Evolutionary conservation across 192 early-diverging fungal genomes (phyloP).

Genomic region (Coemansia sp.): DNA sequence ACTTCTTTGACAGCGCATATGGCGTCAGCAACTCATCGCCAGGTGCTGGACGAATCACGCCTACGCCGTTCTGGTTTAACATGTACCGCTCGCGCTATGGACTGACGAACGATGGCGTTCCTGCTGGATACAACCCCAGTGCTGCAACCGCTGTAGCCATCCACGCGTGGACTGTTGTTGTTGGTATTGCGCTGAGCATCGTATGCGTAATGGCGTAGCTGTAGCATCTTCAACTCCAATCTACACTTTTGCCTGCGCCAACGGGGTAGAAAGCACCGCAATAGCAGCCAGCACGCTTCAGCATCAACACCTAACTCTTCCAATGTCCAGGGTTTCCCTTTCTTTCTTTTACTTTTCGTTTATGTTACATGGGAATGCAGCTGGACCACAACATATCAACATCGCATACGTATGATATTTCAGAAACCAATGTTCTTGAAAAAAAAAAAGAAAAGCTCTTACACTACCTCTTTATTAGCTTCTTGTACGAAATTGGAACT

Average conservation of each 20-base stretch:
- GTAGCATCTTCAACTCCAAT: background rate
- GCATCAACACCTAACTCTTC: background rate
- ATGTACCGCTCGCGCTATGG: slow-evolving; percentile 53
- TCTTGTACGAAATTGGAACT: background rate
- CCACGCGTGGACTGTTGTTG: slow-evolving; percentile 17
- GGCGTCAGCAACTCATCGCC: slow-evolving; percentile 29
- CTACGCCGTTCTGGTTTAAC: slow-evolving; percentile 37
- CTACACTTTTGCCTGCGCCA: background rate
- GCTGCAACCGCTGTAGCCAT: slow-evolving; percentile 11
- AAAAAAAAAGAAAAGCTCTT: background rate
- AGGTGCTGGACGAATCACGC: slow-evolving; percentile 30
- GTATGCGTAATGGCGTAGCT: slow-evolving; percentile 15
- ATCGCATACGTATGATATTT: background rate
- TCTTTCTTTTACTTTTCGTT: background rate
- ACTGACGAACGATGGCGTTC: slow-evolving; percentile 44
- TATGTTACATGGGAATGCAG: background rate
- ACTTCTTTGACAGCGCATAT: slow-evolving; percentile 48
- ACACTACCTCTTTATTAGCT: too few species aligned
- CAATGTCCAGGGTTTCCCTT: background rate
- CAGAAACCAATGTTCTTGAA: background rate
- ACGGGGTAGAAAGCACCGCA: background rate
- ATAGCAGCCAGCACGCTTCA: background rate
- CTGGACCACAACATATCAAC: background rate
- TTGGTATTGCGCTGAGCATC: slow-evolving; percentile 13
- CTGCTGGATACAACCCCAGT: slow-evolving; percentile 42